phyloP scores from a whole-genome alignment of 176 grass and related monocot genomes.

The Stipa capillata region DNA sequence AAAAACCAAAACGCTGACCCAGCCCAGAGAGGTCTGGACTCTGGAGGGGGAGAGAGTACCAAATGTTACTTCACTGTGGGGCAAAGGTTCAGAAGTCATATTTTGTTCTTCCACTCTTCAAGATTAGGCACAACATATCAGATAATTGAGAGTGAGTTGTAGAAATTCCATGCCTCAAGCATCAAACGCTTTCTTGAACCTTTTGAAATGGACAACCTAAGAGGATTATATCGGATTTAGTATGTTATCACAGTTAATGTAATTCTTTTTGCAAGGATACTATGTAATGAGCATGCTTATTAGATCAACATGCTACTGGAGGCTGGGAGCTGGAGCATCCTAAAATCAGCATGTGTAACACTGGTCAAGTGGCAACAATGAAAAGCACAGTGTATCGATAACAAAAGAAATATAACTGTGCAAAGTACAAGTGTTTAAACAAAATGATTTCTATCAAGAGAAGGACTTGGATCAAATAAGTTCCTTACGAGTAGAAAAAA shows the following conservation, averaged over 20 bases:
- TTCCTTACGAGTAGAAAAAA: slow-evolving; percentile 2
- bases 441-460: background rate
- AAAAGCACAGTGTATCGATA: background rate
- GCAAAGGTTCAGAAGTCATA: slow-evolving; percentile 80
- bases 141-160: slow-evolving; percentile 52
- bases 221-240: background rate
- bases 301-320: background rate
- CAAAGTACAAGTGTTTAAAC: background rate
- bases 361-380: background rate
- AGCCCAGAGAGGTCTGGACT: background rate
- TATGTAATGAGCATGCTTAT: no score
- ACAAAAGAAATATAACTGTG: background rate
- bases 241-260: background rate
- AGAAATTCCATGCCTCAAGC: slow-evolving; percentile 86
- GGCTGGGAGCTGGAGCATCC: background rate
- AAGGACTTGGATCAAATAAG: background rate
- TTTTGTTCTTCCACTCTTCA: slow-evolving; percentile 87
- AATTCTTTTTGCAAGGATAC: no score
- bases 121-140: slow-evolving; percentile 79
- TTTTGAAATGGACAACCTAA: slow-evolving; percentile 91
- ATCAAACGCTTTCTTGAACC: slow-evolving; percentile 92
- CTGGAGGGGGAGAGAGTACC: background rate
- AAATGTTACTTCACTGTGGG: background rate
- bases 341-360: background rate
- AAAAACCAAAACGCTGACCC: background rate